These are phyloP conservation scores for Scutellaria minor DNA, from an alignment of 257 asterid genomes.

Conservation along the genomic window DNA sequence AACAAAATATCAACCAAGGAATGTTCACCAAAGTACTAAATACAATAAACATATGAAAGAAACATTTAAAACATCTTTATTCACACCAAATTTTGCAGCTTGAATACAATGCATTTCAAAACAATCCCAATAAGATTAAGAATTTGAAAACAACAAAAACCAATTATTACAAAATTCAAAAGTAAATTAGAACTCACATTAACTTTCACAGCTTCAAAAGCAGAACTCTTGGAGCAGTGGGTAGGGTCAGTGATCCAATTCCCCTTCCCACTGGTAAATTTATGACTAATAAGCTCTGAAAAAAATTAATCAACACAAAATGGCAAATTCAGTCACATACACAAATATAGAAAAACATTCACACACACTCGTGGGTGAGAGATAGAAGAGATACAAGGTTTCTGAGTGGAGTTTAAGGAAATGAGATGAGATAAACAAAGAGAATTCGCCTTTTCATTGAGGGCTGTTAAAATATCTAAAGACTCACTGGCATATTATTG, in stretches of 20 bases:
- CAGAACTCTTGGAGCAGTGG: slow-evolving; percentile 37
- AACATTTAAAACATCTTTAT: background rate
- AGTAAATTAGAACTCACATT: slow-evolving; percentile 37
- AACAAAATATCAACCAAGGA: background rate
- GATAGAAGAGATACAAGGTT: too few species aligned
- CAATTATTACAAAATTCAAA: background rate
- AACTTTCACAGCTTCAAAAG: slow-evolving; percentile 46
- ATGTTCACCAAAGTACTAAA: background rate
- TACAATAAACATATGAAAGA: background rate
- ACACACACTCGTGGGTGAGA: too few species aligned
- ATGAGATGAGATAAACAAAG: too few species aligned
- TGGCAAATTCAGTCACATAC: too few species aligned
- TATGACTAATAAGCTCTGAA: slow-evolving; percentile 47
- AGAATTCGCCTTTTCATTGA: too few species aligned
- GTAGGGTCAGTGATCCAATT: slow-evolving; percentile 43
- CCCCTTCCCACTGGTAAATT: slow-evolving; percentile 32
- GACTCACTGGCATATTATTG: background rate
- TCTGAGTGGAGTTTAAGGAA: too few species aligned
- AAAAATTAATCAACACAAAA: background rate
- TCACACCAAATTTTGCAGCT: too few species aligned
- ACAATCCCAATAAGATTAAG: background rate
- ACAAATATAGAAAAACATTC: too few species aligned
- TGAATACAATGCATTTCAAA: slow-evolving; percentile 5
- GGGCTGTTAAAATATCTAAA: too few species aligned
- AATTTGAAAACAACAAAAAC: background rate